phyloP scores from a whole-genome alignment of 331 rosid genomes.

The Quercus tomentella region DNA sequence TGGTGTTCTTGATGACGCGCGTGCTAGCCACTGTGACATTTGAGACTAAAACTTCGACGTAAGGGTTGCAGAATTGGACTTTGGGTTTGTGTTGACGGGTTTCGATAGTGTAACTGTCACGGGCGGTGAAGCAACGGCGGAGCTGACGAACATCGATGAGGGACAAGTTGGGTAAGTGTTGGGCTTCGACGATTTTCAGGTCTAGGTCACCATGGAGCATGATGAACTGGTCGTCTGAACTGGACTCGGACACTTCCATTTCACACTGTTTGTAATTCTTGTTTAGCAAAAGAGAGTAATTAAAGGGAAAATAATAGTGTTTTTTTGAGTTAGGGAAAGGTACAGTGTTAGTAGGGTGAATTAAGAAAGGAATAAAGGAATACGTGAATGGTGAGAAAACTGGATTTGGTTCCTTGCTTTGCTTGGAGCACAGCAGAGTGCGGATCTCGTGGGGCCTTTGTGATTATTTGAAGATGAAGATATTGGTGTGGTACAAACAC shows the following conservation, averaged over 20 bases:
- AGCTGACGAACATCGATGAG: conserved; percentile 46
- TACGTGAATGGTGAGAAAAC: too few relatives aligned
- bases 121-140: conserved; percentile 78
- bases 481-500: too few relatives aligned
- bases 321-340: too few relatives aligned
- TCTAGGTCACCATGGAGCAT: conserved; percentile 89
- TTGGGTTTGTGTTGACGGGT: conserved; percentile 8
- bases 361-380: too few relatives aligned
- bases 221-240: conserved; percentile 7
- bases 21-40: conserved; percentile 88
- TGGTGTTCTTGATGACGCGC: conserved; percentile 69
- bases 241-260: conserved; percentile 48
- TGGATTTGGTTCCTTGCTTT: too few relatives aligned
- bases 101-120: conserved; percentile 35
- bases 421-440: too few relatives aligned
- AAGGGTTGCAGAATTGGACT: conserved; percentile 67
- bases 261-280: background rate
- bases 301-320: too few relatives aligned
- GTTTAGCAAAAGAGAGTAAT: too few relatives aligned
- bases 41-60: conserved; percentile 72
- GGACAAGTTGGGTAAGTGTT: conserved; percentile 75
- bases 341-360: too few relatives aligned
- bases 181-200: conserved; percentile 54
- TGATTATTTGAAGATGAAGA: too few relatives aligned
- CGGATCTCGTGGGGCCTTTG: too few relatives aligned